Evolutionary conservation across 805 yeast species (phyloP).

Genomic region (Ogataea saltuana): DNA sequence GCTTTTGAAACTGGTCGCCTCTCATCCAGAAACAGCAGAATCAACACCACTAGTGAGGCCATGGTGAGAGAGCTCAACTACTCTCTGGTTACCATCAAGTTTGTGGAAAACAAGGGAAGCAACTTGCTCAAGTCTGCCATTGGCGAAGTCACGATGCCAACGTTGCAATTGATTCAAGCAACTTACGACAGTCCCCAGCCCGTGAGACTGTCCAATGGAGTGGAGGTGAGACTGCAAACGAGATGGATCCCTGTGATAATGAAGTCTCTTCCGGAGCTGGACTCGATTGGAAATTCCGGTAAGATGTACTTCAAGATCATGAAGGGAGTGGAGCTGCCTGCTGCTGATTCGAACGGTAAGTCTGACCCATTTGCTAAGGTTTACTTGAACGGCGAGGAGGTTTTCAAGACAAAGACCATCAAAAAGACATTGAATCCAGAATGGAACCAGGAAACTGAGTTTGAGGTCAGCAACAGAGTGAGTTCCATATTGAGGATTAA

Average conservation of each 20-base stretch:
- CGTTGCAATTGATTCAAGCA: slow-evolving; percentile 61
- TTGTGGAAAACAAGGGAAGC: slow-evolving; percentile 53
- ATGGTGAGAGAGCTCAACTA: slow-evolving; percentile 71
- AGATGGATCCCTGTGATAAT: slow-evolving; percentile 79
- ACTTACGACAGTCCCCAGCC: slow-evolving; percentile 64
- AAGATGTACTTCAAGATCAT: slow-evolving; percentile 58
- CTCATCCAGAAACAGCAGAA: slow-evolving; percentile 39
- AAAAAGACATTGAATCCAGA: slow-evolving; percentile 90
- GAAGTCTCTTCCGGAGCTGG: slow-evolving; percentile 65
- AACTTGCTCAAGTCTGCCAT: slow-evolving; percentile 58
- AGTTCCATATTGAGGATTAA: slow-evolving; percentile 58
- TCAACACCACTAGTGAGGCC: slow-evolving; percentile 65
- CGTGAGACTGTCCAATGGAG: slow-evolving; percentile 45
- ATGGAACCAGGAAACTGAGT: slow-evolving; percentile 72
- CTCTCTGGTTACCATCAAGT: slow-evolving; percentile 64
- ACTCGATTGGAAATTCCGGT: slow-evolving; percentile 77
- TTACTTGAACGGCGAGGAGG: slow-evolving; percentile 60
- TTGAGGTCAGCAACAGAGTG: slow-evolving; percentile 60
- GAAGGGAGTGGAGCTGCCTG: slow-evolving; percentile 65
- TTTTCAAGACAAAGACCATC: slow-evolving; percentile 73
- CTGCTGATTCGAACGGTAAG: slow-evolving; percentile 91
- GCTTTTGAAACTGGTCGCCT: slow-evolving; percentile 59
- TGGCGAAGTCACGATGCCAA: slow-evolving; percentile 66
- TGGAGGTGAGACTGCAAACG: slow-evolving; percentile 53
- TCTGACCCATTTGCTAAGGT: slow-evolving; percentile 88